Percentiles rank a stretch among this genome's conserved stretches.
Conservation (phyloP, 2,329 filamentous ascomycete genomes). For the Trichophaea hybrida region DNA sequence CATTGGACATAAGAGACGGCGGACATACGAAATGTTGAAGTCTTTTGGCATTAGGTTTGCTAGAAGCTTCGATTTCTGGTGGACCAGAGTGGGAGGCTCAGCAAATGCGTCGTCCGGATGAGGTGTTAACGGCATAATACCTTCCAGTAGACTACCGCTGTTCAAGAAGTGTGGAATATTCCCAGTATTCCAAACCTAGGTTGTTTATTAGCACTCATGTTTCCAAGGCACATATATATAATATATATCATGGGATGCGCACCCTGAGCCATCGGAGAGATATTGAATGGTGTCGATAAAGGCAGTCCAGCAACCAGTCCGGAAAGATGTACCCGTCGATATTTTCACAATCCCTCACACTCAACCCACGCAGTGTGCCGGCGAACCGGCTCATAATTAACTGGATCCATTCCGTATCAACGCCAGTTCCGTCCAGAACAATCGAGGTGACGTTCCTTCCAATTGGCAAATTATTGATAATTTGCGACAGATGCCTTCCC, state of each 20-base stretch:
- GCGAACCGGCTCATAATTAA: conserved; percentile 3
- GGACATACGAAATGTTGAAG: conserved; percentile 9
- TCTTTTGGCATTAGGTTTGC: conserved; percentile 11
- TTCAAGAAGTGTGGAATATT: conserved; percentile 9
- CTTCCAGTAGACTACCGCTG: not conserved
- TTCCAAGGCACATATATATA: not conserved
- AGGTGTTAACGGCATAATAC: not conserved
- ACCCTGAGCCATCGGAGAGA: conserved; percentile 17
- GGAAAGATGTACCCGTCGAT: conserved; percentile 15
- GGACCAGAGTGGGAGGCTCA: not conserved
- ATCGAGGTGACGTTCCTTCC: conserved; percentile 12
- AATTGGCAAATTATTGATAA: conserved; percentile 8
- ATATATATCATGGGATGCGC: not conserved
- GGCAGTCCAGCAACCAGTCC: conserved; percentile 13
- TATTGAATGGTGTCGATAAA: conserved; percentile 1
- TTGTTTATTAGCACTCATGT: not conserved
- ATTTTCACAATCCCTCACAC: conserved; percentile 13
- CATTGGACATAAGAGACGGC: conserved; percentile 6
- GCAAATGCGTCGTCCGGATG: not conserved
- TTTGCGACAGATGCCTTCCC: not conserved
- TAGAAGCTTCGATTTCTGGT: not conserved
- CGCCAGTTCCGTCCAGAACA: conserved; percentile 15
- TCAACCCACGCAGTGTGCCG: conserved; percentile 11
- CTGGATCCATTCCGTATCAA: conserved; percentile 13
- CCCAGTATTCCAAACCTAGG: conserved; percentile 18